These are phyloP conservation scores for Lindgomyces ingoldianus DNA, from an alignment of 495 filamentous ascomycete genomes.

Conservation along the genomic window DNA sequence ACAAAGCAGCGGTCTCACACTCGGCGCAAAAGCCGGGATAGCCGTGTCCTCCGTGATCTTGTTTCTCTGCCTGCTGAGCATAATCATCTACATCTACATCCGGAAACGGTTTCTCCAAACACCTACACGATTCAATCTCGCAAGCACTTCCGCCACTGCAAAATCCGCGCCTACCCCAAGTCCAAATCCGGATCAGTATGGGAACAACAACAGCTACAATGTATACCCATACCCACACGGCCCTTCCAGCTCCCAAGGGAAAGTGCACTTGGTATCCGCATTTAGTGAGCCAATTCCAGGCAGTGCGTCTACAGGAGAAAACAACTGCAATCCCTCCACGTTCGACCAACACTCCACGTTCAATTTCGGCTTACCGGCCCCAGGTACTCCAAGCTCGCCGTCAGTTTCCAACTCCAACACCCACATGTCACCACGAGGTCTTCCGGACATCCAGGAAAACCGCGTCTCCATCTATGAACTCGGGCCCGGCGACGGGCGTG, in stretches of 20 bases:
- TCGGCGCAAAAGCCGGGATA: conserved; percentile 2
- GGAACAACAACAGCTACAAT: too few species aligned
- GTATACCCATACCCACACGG: too few species aligned
- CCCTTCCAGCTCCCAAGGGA: not conserved
- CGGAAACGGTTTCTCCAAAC: not conserved
- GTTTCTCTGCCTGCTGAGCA: not conserved
- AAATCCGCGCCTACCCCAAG: not conserved
- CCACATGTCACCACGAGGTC: too few species aligned
- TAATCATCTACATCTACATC: not conserved
- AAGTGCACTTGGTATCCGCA: conserved; percentile 7
- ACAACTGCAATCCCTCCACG: not conserved
- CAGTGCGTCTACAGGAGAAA: not conserved
- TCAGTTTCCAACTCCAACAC: not conserved
- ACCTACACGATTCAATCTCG: not conserved
- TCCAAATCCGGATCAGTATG: not conserved
- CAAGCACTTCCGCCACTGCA: not conserved
- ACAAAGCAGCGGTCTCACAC: not conserved
- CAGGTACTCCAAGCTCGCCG: too few species aligned
- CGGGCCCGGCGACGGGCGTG: not conserved
- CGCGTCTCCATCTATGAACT: not conserved
- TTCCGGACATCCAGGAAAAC: too few species aligned
- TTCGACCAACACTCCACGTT: not conserved
- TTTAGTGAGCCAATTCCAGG: not conserved
- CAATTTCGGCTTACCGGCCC: too few species aligned
- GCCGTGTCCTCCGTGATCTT: conserved; percentile 1